Conservation (phyloP, 768 basidiomycete species). For the Suillus fuscotomentosus region DNA sequence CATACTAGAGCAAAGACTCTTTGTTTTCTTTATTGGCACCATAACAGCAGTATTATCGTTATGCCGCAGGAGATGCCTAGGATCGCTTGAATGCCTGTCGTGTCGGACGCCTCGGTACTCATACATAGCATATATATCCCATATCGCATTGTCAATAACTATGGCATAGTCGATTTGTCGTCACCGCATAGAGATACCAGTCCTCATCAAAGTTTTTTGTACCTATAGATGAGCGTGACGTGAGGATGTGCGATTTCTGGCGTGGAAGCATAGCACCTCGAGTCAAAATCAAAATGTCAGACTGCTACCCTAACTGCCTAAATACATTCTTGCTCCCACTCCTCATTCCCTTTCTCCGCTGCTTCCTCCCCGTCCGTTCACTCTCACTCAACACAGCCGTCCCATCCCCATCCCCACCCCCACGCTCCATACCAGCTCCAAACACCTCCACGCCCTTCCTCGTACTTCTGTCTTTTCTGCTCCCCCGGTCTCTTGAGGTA, state of each 20-base stretch:
- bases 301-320: conserved; percentile 28
- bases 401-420: conserved; percentile 52
- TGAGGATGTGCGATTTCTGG: neutral
- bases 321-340: conserved; percentile 92
- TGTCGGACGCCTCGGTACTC: neutral
- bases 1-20: conserved; percentile 42
- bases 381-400: conserved; percentile 52
- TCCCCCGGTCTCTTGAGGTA: conserved; percentile 22
- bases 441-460: conserved; percentile 74
- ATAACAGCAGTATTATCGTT: neutral
- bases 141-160: conserved; percentile 1
- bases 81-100: neutral
- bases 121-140: conserved; percentile 1
- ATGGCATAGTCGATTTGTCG: neutral
- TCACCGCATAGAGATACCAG: neutral
- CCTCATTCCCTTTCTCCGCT: conserved; percentile 73
- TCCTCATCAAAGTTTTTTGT: too few species aligned
- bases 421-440: conserved; percentile 88
- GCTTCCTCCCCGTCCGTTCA: conserved; percentile 75
- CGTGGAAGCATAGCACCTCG: neutral
- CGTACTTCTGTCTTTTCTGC: conserved; percentile 23
- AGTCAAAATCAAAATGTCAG: neutral
- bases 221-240: neutral
- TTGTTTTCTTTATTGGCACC: neutral
- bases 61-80: neutral